phyloP scores from a whole-genome alignment of 108 stramenopile species.

The Aurantiochytrium sp. region DNA sequence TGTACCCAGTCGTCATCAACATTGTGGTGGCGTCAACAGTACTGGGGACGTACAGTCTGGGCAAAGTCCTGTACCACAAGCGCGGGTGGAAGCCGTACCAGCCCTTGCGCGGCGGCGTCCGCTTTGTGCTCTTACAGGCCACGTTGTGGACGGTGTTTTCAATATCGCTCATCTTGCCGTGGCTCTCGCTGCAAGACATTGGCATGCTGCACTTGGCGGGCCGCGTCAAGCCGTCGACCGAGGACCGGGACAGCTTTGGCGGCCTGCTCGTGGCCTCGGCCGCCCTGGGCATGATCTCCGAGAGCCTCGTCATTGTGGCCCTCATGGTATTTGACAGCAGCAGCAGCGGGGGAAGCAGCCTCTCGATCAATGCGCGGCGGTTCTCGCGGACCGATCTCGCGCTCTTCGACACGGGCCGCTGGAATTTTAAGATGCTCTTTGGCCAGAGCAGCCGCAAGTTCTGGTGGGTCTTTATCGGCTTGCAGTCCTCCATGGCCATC shows the following conservation, averaged over 20 bases:
- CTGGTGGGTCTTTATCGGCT: not conserved
- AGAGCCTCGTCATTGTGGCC: constrained; percentile 20
- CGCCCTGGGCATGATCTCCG: not conserved
- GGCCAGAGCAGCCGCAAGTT: constrained; percentile 13
- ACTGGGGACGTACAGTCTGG: not conserved
- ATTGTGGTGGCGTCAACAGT: not conserved
- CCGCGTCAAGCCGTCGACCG: not conserved
- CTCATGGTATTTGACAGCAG: constrained; percentile 20
- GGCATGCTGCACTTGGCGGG: not conserved
- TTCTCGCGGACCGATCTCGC: not conserved
- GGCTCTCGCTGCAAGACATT: constrained; percentile 9
- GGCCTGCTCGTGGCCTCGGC: constrained; percentile 5
- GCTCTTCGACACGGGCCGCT: not conserved
- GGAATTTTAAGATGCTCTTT: not conserved
- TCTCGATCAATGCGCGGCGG: not conserved
- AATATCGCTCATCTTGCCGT: not conserved
- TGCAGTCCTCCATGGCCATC: constrained; percentile 12
- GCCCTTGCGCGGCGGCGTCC: constrained; percentile 8
- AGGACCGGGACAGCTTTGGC: not conserved
- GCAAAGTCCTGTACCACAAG: constrained; percentile 16
- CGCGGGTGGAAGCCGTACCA: not conserved
- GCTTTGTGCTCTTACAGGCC: constrained; percentile 3
- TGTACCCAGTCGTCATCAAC: not conserved
- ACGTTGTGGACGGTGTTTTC: not conserved
- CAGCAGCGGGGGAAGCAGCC: too few relatives aligned